Evolutionary conservation across 2,329 filamentous ascomycete genomes (phyloP), one percentile per base, ranked within the genome.

Genomic region (Ophiostoma ulmi): DNA sequence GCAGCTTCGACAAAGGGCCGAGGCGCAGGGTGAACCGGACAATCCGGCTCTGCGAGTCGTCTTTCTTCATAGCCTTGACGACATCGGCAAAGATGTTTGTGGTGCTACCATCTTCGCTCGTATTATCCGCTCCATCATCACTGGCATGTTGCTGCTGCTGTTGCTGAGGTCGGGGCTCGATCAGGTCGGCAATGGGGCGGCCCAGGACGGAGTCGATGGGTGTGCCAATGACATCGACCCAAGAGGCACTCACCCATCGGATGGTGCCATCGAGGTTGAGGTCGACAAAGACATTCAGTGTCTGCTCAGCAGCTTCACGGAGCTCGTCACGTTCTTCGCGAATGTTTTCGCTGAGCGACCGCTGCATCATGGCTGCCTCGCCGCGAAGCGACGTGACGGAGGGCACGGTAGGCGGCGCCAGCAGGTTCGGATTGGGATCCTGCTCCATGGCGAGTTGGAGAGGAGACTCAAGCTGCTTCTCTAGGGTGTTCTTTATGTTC

Each of bases 161-260:
- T 31, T 64, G 58, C 31, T 35, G 17, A 14, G 8, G 20, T 20
- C 22, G 20, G 11, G 11, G 10, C 39, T 67, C 65, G 39, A 98
- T 86, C 68, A 97, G 81, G 70, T 97, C 91, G 70, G 91, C 86
- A 74, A 99, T 93, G 73, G 89, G 85, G 74, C 87, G 89, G 72
- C 92, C 92, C 75, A 91, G 86, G 68, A 97, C 88, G 8, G 87
- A 85, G 63, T 91, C 88, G 55, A 90, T 86, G 64, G 87, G 82
- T 4, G 91, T 94, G 72, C 95, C 95, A 72, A 98, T 90, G 68
- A 99, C 91, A 76, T 98, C 93, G 72, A 88, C 87, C 95, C 95
- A 99, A 20, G 94, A 97, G 14, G 94, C 92, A 79, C 94, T 98
- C 76, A 97, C 94, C 92, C 95, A 99, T 80, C 93, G 91, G 76